Conservation (phyloP, 305 asterid genomes). For the Solanum hybrid region DNA sequence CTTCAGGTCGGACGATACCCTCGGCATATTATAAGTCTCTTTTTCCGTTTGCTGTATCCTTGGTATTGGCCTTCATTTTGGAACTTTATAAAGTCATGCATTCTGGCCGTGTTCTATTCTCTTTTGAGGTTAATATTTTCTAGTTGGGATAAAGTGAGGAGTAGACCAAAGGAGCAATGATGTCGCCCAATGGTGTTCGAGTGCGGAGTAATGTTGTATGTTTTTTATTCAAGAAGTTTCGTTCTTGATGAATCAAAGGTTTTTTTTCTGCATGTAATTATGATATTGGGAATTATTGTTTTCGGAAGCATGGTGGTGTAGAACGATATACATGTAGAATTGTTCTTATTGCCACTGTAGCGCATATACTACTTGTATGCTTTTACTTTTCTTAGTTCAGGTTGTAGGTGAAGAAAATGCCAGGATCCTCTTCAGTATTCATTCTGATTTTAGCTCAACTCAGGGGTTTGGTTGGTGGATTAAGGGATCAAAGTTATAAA, state of each 20-base stretch:
- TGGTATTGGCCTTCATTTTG: conserved; percentile 99
- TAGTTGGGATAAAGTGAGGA: conserved; percentile 55
- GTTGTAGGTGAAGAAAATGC: neutral
- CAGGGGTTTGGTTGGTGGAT: too few relatives aligned
- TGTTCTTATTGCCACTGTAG: neutral
- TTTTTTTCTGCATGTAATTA: neutral
- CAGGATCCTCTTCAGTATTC: neutral
- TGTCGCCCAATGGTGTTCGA: neutral
- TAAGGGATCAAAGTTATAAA: too few relatives aligned
- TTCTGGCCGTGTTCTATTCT: conserved; percentile 51
- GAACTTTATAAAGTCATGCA: conserved; percentile 74
- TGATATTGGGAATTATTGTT: neutral
- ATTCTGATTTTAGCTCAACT: neutral
- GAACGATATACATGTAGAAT: neutral
- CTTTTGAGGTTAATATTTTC: conserved; percentile 45
- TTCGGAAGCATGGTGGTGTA: neutral
- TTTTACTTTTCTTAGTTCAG: neutral
- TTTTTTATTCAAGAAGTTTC: neutral
- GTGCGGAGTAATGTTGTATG: neutral
- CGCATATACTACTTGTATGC: neutral
- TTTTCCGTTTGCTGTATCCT: conserved; percentile 85
- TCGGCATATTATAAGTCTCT: conserved; percentile 83
- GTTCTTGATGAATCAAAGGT: neutral
- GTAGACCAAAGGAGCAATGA: conserved; percentile 22
- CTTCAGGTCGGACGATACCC: conserved; percentile 83